A percentile compares a stretch with the other conserved stretches of the same genome.
Conservation (phyloP, 163 green algal species). For the Scenedesmus sp. region DNA sequence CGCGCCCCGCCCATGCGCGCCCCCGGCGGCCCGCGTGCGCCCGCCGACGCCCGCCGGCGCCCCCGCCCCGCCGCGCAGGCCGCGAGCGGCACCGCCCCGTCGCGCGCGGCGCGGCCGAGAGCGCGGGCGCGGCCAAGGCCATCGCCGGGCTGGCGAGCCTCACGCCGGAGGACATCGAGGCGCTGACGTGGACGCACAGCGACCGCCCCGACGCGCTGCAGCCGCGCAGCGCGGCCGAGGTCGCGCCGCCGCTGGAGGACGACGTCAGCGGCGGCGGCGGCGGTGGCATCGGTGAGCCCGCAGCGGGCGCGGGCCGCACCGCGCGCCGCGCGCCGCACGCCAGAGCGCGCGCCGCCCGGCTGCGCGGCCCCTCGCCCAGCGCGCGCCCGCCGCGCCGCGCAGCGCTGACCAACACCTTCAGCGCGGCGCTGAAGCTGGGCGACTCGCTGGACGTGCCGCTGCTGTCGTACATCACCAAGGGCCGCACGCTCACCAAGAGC, state of each 20-base stretch:
- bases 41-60: neutral
- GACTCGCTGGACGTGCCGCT: neutral
- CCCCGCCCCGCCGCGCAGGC: constrained; percentile 6
- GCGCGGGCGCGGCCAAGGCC: neutral
- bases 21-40: neutral
- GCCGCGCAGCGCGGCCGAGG: too few species aligned
- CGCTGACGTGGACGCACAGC: constrained; percentile 18
- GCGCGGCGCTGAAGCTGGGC: neutral
- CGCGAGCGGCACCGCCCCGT: constrained; percentile 24
- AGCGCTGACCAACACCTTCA: constrained; percentile 31
- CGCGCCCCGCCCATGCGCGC: neutral
- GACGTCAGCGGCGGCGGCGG: neutral
- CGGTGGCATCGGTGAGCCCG: constrained; percentile 13
- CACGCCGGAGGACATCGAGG: constrained; percentile 28
- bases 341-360: neutral
- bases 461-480: neutral
- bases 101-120: neutral
- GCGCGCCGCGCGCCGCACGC: neutral
- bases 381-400: neutral
- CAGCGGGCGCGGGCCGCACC: too few species aligned
- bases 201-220: neutral
- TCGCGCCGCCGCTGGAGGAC: neutral
- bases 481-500: neutral
- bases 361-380: neutral
- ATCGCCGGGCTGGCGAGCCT: neutral